Evolutionary conservation across 768 basidiomycete species (phyloP).

Genomic region (Boletus reticulatus): DNA sequence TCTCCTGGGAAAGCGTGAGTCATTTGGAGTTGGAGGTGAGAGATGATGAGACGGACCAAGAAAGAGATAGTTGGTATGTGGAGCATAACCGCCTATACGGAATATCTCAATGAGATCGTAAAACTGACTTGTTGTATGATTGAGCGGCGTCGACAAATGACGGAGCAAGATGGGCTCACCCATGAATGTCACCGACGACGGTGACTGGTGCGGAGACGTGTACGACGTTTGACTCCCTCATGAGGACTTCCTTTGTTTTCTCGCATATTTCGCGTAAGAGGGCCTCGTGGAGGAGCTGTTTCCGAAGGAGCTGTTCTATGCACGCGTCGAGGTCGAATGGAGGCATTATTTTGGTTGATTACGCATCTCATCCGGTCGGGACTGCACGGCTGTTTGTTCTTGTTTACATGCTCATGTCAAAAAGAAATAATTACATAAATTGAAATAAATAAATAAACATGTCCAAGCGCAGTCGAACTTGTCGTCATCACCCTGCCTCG

Average conservation of each 20-base stretch:
- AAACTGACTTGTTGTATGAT: conserved; percentile 76
- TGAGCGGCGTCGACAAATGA: conserved; percentile 31
- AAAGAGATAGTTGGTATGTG: conserved; percentile 97
- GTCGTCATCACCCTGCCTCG: conserved; percentile 1
- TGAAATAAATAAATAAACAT: neutral
- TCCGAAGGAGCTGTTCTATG: conserved; percentile 84
- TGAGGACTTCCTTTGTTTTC: conserved; percentile 98
- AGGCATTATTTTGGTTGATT: conserved; percentile 27
- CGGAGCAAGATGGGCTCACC: conserved; percentile 55
- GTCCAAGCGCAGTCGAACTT: neutral
- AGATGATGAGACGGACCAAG: conserved; percentile 61
- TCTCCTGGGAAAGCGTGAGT: conserved; percentile 59
- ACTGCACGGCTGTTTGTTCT: conserved; percentile 13
- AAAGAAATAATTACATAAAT: conserved; percentile 12
- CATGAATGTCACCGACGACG: conserved; percentile 98
- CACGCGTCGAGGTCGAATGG: conserved; percentile 97
- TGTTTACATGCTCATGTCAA: conserved; percentile 12
- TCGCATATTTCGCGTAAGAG: conserved; percentile 98
- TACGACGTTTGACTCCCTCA: conserved; percentile 98
- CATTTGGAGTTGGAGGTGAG: neutral
- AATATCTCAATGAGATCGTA: conserved; percentile 99
- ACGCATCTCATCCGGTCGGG: conserved; percentile 2
- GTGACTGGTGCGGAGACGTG: conserved; percentile 97
- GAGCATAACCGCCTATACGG: conserved; percentile 95
- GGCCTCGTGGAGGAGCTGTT: conserved; percentile 93